Conservation (phyloP, 805 yeast species). For the Candida vaughaniae region DNA sequence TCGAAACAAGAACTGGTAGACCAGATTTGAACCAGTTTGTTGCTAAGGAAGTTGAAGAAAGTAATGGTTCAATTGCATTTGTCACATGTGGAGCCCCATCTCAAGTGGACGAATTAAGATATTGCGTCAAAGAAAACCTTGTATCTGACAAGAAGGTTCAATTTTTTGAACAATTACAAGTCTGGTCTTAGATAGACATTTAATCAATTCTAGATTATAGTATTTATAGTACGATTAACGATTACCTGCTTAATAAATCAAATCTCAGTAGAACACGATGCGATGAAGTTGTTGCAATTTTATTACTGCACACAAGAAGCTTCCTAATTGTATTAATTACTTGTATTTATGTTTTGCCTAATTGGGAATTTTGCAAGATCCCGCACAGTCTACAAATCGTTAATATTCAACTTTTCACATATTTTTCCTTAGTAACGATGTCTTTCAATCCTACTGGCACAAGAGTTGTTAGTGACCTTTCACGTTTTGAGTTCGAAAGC, state of each 20-base stretch:
- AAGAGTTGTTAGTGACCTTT: constrained; percentile 28
- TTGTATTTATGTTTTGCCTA: constrained; percentile 7
- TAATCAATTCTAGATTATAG: too few relatives aligned
- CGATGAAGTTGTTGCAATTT: too few relatives aligned
- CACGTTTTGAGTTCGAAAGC: constrained; percentile 31
- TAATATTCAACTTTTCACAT: not conserved
- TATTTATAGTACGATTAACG: too few relatives aligned
- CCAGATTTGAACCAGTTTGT: constrained; percentile 47
- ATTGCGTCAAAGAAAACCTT: constrained; percentile 43
- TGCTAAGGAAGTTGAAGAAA: constrained; percentile 30
- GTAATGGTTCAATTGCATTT: constrained; percentile 48
- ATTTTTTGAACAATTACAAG: constrained; percentile 71
- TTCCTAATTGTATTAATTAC: constrained; percentile 1
- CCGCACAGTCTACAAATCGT: too few relatives aligned
- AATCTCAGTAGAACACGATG: too few relatives aligned
- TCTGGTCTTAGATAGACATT: constrained; percentile 60
- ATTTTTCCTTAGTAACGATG: constrained; percentile 8
- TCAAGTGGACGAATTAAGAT: constrained; percentile 58
- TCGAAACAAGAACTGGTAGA: constrained; percentile 45
- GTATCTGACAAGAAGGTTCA: constrained; percentile 52
- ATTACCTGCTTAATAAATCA: too few relatives aligned
- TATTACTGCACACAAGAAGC: too few relatives aligned
- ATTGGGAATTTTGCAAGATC: constrained; percentile 4
- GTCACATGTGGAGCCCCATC: constrained; percentile 63
- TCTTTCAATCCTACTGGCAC: constrained; percentile 20